Evolutionary conservation across 225 moss, liverwort and hornwort species (phyloP), one percentile per base, ranked within the genome.

Genomic region (Lunularia cruciata): DNA sequence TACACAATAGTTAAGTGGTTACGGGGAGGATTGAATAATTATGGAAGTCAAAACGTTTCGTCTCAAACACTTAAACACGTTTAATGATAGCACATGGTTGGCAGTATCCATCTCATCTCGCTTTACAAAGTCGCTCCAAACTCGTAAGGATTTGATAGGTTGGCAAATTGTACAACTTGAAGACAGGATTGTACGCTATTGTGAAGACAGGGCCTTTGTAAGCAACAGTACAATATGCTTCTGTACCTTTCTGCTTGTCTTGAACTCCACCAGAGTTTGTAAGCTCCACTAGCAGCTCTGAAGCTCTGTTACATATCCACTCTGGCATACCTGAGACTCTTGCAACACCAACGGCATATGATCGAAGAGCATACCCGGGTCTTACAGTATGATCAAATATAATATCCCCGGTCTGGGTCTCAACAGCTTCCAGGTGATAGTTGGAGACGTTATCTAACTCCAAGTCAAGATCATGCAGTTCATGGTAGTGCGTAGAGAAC

Each of bases 401-500:
- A 59, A 88, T 77, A 64, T 79, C 82, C 31, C 88, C 88, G 47
- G 81, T 71, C 55, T 81, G 75, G 45, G 82, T 67, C 74, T 88
- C 84, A 51, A 79, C 79, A 58, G 86, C 88, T 58, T 86, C 77
- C 60, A 88, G 80, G 52, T 86, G 73, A 69, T 86, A 88, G 68
- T 88, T 88, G 39, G 82, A 77, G 80, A 88, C 67, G 59, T 86
- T 88, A 57, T 63, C 65, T 71, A 73, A 74, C 19, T 82, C 82
- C 75, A 81, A 81, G 70, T 88, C 88, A 77, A 88, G 67, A 37
- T 71, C 49, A 78, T 88, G 88, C 42, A 88, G 84, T 67, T 78
- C 73, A 76, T 88, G 88, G 69, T 88, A 86, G 74, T 88, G 84
- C 49, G 88, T 88, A 27, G 88, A 86, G 69, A 86, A 86, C 52